These are phyloP conservation scores for Plasmodium reichenowi DNA, from an alignment of 169 alveolate species.

Conservation along the genomic window DNA sequence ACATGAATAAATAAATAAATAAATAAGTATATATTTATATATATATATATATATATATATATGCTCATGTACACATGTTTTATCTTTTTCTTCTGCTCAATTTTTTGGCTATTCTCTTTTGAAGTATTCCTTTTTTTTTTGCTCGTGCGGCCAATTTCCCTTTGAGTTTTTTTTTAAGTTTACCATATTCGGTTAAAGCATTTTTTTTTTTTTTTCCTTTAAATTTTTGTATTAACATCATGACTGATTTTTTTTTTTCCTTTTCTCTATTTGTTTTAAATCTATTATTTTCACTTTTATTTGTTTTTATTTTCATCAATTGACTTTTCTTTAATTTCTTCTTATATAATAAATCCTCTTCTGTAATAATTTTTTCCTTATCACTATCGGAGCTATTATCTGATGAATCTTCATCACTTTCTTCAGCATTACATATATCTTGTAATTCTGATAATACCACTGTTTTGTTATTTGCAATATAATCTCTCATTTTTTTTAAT, in stretches of 20 bases:
- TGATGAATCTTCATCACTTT: slow-evolving; percentile 16
- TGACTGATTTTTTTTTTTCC: slow-evolving; percentile 48
- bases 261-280: slow-evolving; percentile 63
- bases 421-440: slow-evolving; percentile 34
- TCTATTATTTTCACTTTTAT: slow-evolving; percentile 13
- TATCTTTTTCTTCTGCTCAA: slow-evolving; percentile 43
- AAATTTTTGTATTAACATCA: slow-evolving; percentile 58
- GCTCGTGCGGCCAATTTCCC: slow-evolving; percentile 68
- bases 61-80: background rate
- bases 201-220: slow-evolving; percentile 38
- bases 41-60: background rate
- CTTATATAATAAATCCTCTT: slow-evolving; percentile 32
- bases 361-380: slow-evolving; percentile 38
- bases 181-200: slow-evolving; percentile 46
- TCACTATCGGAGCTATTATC: slow-evolving; percentile 13
- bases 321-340: slow-evolving; percentile 41
- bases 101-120: slow-evolving; percentile 45
- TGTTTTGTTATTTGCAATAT: slow-evolving; percentile 24
- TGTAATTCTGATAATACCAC: slow-evolving; percentile 28
- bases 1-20: background rate
- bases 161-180: slow-evolving; percentile 48
- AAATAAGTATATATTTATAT: background rate
- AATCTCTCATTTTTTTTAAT: slow-evolving; percentile 42
- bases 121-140: slow-evolving; percentile 40
- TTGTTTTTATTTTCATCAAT: slow-evolving; percentile 25